These are phyloP conservation scores for Paramecium pentaurelia DNA, from an alignment of 73 alveolate species.

Conservation along the genomic window DNA sequence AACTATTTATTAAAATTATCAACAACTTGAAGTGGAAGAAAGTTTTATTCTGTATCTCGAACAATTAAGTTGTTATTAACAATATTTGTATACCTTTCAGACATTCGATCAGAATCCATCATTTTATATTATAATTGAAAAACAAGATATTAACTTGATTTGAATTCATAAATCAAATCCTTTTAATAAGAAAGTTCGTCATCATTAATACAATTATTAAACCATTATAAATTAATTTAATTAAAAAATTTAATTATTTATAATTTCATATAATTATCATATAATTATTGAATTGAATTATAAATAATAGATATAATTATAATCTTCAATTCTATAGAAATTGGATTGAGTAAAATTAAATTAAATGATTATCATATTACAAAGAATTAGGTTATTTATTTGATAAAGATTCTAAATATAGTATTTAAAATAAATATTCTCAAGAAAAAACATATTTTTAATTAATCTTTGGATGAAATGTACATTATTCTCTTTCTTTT, in stretches of 20 bases:
- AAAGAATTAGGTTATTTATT: neutral
- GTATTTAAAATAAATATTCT: neutral
- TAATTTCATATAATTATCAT: neutral
- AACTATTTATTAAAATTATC: neutral
- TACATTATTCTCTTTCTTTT: slow-evolving; percentile 28
- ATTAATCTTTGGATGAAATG: slow-evolving; percentile 27
- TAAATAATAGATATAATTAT: neutral
- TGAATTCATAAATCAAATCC: neutral
- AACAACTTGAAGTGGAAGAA: neutral
- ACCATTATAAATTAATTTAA: too few species aligned
- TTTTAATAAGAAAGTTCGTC: neutral
- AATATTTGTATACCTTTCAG: neutral
- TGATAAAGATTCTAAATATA: neutral
- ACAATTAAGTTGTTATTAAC: neutral
- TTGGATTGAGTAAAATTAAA: neutral
- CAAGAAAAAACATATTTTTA: neutral
- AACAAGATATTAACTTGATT: neutral
- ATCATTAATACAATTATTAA: neutral
- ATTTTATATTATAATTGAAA: neutral
- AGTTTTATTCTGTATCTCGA: neutral
- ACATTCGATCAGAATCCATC: neutral
- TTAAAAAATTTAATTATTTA: too few species aligned
- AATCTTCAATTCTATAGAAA: neutral
- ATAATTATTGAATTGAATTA: neutral
- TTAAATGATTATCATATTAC: neutral